phyloP scores from a whole-genome alignment of 2,329 filamentous ascomycete genomes.

The Alternaria postmessia region DNA sequence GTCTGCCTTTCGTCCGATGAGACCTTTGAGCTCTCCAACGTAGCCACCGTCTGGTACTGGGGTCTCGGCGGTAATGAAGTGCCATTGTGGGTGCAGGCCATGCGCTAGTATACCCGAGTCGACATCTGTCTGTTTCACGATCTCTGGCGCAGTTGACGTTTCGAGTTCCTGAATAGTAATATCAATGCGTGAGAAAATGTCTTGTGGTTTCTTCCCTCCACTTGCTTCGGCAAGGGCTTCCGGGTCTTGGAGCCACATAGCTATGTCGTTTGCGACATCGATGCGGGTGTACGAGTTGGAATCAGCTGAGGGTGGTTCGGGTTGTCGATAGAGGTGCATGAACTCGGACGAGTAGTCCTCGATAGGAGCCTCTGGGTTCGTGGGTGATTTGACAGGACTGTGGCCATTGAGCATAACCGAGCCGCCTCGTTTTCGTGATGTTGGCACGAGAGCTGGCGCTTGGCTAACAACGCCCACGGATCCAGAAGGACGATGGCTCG shows the following conservation, averaged over 20 bases:
- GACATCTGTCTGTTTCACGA: constrained; percentile 63
- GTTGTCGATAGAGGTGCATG: constrained; percentile 74
- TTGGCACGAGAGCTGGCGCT: constrained; percentile 70
- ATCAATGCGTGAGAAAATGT: constrained; percentile 74
- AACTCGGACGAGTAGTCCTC: constrained; percentile 80
- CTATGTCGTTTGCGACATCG: constrained; percentile 75
- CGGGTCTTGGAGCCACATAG: constrained; percentile 79
- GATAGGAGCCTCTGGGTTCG: constrained; percentile 69
- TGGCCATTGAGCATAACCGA: constrained; percentile 67
- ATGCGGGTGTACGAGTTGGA: constrained; percentile 83
- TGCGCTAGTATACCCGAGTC: constrained; percentile 58
- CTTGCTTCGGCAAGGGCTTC: constrained; percentile 73
- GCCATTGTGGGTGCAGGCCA: constrained; percentile 73
- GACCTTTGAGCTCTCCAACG: constrained; percentile 75
- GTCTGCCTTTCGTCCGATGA: constrained; percentile 57
- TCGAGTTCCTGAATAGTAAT: constrained; percentile 63
- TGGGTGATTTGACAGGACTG: constrained; percentile 80
- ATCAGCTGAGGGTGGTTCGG: constrained; percentile 63
- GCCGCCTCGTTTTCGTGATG: constrained; percentile 67
- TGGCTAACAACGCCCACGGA: constrained; percentile 75
- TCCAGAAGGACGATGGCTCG: constrained; percentile 78
- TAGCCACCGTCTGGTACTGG: constrained; percentile 61
- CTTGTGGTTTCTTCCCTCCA: constrained; percentile 66
- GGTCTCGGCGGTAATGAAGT: constrained; percentile 67
- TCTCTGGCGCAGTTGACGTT: constrained; percentile 58